phyloP scores from a whole-genome alignment of 31 red algal species.

The Endocladia muricata region DNA sequence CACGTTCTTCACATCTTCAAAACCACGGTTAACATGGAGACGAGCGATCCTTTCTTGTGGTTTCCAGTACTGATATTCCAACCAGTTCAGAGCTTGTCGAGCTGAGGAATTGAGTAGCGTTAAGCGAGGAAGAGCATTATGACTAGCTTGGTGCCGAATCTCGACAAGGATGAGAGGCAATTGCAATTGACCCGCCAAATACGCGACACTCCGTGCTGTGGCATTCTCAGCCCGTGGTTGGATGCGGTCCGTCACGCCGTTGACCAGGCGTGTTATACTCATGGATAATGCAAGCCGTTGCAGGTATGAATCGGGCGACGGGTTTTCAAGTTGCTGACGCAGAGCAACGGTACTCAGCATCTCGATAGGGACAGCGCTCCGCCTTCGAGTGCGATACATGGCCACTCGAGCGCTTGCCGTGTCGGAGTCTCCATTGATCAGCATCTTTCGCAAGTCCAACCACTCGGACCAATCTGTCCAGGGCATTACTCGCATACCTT shows the following conservation, averaged over 20 bases:
- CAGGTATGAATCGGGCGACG: constrained; percentile 27
- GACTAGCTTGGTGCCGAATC: constrained; percentile 64
- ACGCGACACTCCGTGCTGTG: constrained; percentile 29
- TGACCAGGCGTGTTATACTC: constrained; percentile 58
- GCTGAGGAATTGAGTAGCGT: constrained; percentile 27
- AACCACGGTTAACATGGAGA: background rate
- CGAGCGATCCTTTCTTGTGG: constrained; percentile 31
- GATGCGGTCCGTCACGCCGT: constrained; percentile 60
- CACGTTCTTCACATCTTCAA: background rate
- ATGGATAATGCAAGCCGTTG: constrained; percentile 51
- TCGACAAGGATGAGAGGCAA: constrained; percentile 51
- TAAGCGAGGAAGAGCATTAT: constrained; percentile 39
- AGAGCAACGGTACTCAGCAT: constrained; percentile 40
- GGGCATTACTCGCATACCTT: constrained; percentile 28
- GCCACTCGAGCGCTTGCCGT: constrained; percentile 18
- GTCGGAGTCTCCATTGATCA: background rate
- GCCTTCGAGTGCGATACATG: constrained; percentile 30
- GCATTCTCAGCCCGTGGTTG: constrained; percentile 43
- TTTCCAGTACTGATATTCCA: constrained; percentile 58
- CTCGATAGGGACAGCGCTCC: constrained; percentile 30
- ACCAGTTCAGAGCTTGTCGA: constrained; percentile 49
- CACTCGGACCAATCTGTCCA: constrained; percentile 75
- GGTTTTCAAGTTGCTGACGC: constrained; percentile 19
- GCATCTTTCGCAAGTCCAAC: constrained; percentile 36
- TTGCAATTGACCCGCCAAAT: constrained; percentile 19